Percentiles rank a stretch among this genome's conserved stretches.
phyloP scores from a whole-genome alignment of 495 filamentous ascomycete species.

The Aspergillus conjunctus region DNA sequence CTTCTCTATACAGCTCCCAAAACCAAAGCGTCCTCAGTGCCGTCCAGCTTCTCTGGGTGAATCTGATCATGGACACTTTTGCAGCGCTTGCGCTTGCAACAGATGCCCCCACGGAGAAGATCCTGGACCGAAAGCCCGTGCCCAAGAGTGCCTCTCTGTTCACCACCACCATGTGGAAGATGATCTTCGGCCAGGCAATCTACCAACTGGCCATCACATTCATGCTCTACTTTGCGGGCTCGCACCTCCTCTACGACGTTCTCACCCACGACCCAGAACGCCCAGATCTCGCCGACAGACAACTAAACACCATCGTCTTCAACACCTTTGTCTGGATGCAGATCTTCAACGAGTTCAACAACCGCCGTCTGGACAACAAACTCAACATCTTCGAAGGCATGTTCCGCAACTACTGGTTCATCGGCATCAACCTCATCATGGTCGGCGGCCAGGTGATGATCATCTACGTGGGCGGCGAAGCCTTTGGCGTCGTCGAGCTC shows the following conservation, averaged over 20 bases:
- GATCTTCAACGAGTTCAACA: conserved; percentile 95
- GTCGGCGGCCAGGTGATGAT: conserved; percentile 80
- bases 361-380: conserved; percentile 83
- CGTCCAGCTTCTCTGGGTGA: conserved; percentile 89
- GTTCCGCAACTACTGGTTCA: conserved; percentile 75
- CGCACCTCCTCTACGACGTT: conserved; percentile 50
- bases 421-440: conserved; percentile 80
- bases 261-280: conserved; percentile 44
- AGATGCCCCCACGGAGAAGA: conserved; percentile 76
- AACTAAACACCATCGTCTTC: conserved; percentile 78
- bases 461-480: conserved; percentile 70
- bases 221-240: conserved; percentile 72
- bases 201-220: conserved; percentile 81
- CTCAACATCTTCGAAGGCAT: conserved; percentile 90
- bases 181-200: conserved; percentile 85
- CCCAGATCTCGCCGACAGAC: conserved; percentile 45
- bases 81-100: conserved; percentile 85
- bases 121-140: conserved; percentile 81
- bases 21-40: conserved; percentile 76
- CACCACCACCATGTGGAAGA: conserved; percentile 91
- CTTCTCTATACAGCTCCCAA: conserved; percentile 68
- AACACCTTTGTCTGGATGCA: conserved; percentile 98
- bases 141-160: conserved; percentile 77
- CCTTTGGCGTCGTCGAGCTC: conserved; percentile 73
- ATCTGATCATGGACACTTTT: conserved; percentile 93